A percentile compares a stretch with the other conserved stretches of the same genome.
phyloP scores from a whole-genome alignment of 345 rosid genomes.

The Camelina sativa region DNA sequence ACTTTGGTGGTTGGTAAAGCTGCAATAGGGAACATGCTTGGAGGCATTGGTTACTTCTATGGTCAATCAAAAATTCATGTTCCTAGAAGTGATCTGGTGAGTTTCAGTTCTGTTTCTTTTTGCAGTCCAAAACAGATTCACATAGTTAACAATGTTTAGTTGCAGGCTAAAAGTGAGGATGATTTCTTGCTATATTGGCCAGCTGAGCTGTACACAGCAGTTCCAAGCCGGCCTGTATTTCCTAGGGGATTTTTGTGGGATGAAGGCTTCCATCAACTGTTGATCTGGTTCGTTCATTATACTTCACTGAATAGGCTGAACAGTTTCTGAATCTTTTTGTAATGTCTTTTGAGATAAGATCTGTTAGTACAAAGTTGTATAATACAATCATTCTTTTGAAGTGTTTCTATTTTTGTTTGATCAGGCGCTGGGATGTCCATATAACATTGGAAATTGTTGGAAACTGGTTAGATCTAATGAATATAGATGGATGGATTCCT shows the following conservation, averaged over 20 bases:
- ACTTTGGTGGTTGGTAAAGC: constrained; percentile 71
- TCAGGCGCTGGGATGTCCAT: constrained; percentile 90
- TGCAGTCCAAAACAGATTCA: constrained; percentile 37
- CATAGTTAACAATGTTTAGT: constrained; percentile 38
- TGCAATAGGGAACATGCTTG: constrained; percentile 85
- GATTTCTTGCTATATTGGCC: constrained; percentile 83
- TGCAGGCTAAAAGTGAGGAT: constrained; percentile 59
- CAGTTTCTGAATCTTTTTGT: neutral
- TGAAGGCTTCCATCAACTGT: constrained; percentile 95
- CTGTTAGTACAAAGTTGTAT: constrained; percentile 17
- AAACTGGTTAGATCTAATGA: constrained; percentile 95
- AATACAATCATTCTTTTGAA: constrained; percentile 1
- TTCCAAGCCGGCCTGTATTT: constrained; percentile 89
- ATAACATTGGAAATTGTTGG: constrained; percentile 90
- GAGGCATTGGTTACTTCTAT: constrained; percentile 94
- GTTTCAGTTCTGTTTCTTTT: constrained; percentile 38
- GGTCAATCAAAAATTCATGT: constrained; percentile 80
- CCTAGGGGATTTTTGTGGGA: constrained; percentile 99
- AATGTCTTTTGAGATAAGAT: neutral
- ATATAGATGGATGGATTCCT: constrained; percentile 96
- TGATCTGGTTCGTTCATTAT: constrained; percentile 69
- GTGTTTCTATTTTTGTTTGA: constrained; percentile 29
- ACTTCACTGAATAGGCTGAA: constrained; percentile 9
- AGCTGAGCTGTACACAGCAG: constrained; percentile 92
- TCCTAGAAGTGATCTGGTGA: constrained; percentile 58